Evolutionary conservation across 805 yeast genomes (phyloP).

Genomic region (Torulaspora franciscae): DNA sequence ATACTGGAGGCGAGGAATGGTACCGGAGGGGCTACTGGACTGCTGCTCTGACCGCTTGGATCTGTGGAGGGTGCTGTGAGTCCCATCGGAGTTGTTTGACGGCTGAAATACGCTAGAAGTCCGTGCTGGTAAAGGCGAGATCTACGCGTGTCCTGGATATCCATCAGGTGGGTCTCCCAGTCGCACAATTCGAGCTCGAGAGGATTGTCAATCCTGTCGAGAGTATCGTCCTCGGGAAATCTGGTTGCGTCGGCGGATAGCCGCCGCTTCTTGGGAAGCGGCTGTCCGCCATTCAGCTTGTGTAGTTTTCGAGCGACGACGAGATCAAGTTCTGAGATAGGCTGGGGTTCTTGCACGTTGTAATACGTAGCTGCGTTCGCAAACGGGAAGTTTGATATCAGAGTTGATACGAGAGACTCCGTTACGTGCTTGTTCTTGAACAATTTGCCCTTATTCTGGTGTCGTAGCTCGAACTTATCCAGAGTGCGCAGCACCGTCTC

Average conservation of each 20-base stretch:
- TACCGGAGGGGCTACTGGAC: conserved; percentile 7
- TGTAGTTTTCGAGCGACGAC: conserved; percentile 14
- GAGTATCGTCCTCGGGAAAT: conserved; percentile 17
- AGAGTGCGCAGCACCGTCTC: conserved; percentile 21
- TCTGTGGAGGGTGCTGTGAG: background rate
- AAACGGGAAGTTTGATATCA: conserved; percentile 4
- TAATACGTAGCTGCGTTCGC: background rate
- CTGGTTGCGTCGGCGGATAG: background rate
- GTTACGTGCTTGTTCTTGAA: conserved; percentile 20
- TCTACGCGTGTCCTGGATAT: conserved; percentile 14
- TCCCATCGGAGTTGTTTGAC: background rate
- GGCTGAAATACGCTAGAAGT: conserved; percentile 13
- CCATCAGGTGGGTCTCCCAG: conserved; percentile 22
- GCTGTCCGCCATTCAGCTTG: conserved; percentile 12
- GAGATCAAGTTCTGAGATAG: background rate
- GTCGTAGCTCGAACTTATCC: conserved; percentile 23
- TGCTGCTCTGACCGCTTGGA: background rate
- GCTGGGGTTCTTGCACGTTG: background rate
- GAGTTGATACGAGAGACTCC: conserved; percentile 9
- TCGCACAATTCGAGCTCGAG: conserved; percentile 25
- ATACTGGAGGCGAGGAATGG: conserved; percentile 6
- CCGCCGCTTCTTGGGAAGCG: conserved; percentile 6
- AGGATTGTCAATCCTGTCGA: conserved; percentile 24
- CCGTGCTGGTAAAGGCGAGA: conserved; percentile 19
- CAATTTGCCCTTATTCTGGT: conserved; percentile 23